Percentiles rank a stretch among this genome's conserved stretches.
phyloP scores from a whole-genome alignment of 2,329 filamentous ascomycete genomes.

The Epichloe hybrida region DNA sequence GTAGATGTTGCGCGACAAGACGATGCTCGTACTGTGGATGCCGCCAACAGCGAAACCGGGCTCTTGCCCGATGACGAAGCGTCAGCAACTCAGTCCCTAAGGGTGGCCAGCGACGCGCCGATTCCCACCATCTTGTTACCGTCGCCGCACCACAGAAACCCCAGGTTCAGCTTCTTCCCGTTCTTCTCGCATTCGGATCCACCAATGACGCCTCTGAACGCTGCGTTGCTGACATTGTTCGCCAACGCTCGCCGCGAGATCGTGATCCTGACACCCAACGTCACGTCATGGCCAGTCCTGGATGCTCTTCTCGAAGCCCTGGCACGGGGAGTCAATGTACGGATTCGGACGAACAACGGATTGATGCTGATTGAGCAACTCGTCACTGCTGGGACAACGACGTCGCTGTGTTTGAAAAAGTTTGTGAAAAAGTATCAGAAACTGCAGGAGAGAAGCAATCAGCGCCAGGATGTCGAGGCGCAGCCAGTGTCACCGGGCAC shows the following conservation, averaged over 20 bases:
- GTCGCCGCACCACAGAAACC: conserved; percentile 58
- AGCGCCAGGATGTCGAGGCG: conserved; percentile 25
- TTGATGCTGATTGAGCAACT: conserved; percentile 74
- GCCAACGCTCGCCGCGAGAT: conserved; percentile 43
- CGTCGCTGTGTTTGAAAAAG: conserved; percentile 45
- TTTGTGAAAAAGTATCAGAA: conserved; percentile 42
- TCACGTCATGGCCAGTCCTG: conserved; percentile 55
- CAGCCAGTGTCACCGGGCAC: conserved; percentile 29
- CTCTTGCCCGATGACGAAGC: conserved; percentile 5
- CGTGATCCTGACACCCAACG: conserved; percentile 63
- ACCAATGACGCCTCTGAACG: conserved; percentile 55
- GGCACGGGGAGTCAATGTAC: conserved; percentile 51
- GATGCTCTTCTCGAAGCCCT: conserved; percentile 48
- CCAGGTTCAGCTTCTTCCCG: conserved; percentile 45
- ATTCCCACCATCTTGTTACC: conserved; percentile 54
- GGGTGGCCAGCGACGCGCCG: conserved; percentile 9
- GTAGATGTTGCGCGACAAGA: neutral
- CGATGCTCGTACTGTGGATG: neutral
- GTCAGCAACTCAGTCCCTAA: conserved; percentile 19
- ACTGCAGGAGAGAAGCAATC: conserved; percentile 9
- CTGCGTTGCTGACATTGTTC: conserved; percentile 48
- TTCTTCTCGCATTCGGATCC: conserved; percentile 35
- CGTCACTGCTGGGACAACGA: conserved; percentile 65
- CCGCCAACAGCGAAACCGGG: conserved; percentile 5
- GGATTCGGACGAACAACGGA: conserved; percentile 49